Percentiles rank a stretch among this genome's conserved stretches.
phyloP scores from a whole-genome alignment of 108 stramenopile species.

The Cyclotella cryptica region DNA sequence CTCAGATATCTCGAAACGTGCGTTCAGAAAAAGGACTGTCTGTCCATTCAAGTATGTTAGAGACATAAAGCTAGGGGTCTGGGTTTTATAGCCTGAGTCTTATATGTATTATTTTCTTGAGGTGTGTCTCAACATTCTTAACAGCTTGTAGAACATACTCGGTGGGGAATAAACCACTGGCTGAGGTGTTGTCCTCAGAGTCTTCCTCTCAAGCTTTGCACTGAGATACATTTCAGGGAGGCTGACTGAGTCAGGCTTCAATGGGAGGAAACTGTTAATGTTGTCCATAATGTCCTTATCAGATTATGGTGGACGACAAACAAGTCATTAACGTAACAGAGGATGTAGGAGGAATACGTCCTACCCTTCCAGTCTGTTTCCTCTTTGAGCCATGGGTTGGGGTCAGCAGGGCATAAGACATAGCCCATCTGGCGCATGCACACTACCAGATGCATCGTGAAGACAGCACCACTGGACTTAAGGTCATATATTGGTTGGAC shows the following conservation, averaged over 20 bases:
- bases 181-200: constrained; percentile 21
- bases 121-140: constrained; percentile 10
- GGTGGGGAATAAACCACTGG: constrained; percentile 20
- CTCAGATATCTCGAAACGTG: no score
- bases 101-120: no score
- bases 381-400: constrained; percentile 51
- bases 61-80: no score
- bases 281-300: neutral
- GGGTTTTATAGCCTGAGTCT: no score
- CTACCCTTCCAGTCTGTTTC: neutral
- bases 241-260: constrained; percentile 29
- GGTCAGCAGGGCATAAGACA: constrained; percentile 27
- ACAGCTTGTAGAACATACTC: constrained; percentile 33
- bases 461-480: constrained; percentile 27
- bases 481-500: constrained; percentile 31
- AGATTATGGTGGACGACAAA: constrained; percentile 32
- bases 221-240: constrained; percentile 47
- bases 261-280: constrained; percentile 2
- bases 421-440: constrained; percentile 36
- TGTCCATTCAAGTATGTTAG: no score
- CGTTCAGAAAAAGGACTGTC: no score
- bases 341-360: constrained; percentile 47
- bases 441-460: neutral
- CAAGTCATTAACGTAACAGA: constrained; percentile 26
- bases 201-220: constrained; percentile 11